Percentiles rank a stretch among this genome's conserved stretches.
Conservation (phyloP, 2,329 filamentous ascomycete genomes). For the Colletotrichum sansevieriae region DNA sequence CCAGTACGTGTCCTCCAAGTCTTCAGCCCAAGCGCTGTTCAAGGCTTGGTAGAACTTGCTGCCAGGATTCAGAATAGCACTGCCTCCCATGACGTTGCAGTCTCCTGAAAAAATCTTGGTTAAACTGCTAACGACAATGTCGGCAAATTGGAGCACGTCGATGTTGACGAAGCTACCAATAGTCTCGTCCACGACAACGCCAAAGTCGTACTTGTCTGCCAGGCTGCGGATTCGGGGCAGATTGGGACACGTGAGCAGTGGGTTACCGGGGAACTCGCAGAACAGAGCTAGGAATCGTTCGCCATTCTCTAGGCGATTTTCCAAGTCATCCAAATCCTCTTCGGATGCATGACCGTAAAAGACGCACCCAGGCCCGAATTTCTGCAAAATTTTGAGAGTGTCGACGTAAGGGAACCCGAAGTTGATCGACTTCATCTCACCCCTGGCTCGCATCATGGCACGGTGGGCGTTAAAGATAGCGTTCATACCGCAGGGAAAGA, state of each 20-base stretch:
- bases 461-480: slow-evolving; percentile 92
- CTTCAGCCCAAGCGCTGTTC: slow-evolving; percentile 72
- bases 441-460: slow-evolving; percentile 74
- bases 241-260: slow-evolving; percentile 87
- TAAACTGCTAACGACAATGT: slow-evolving; percentile 92
- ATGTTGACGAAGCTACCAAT: slow-evolving; percentile 97
- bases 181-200: slow-evolving; percentile 93
- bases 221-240: slow-evolving; percentile 83
- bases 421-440: slow-evolving; percentile 81
- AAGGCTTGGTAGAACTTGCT: slow-evolving; percentile 77
- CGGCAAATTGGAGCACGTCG: slow-evolving; percentile 88
- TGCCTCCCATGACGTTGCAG: slow-evolving; percentile 98
- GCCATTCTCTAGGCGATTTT: slow-evolving; percentile 76
- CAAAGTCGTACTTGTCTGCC: slow-evolving; percentile 88
- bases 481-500: slow-evolving; percentile 94
- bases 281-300: slow-evolving; percentile 87
- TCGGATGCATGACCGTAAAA: slow-evolving; percentile 89
- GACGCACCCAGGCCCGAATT: slow-evolving; percentile 88
- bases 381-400: slow-evolving; percentile 93
- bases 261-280: slow-evolving; percentile 96
- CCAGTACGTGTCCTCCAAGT: slow-evolving; percentile 94
- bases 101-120: slow-evolving; percentile 98
- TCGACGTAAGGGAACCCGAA: slow-evolving; percentile 99
- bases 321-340: slow-evolving; percentile 86
- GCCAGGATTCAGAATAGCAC: slow-evolving; percentile 73